Base-by-base conservation (phyloP, 2,329 filamentous ascomycete genomes). In the Fragosphaeria purpurea region DNA sequence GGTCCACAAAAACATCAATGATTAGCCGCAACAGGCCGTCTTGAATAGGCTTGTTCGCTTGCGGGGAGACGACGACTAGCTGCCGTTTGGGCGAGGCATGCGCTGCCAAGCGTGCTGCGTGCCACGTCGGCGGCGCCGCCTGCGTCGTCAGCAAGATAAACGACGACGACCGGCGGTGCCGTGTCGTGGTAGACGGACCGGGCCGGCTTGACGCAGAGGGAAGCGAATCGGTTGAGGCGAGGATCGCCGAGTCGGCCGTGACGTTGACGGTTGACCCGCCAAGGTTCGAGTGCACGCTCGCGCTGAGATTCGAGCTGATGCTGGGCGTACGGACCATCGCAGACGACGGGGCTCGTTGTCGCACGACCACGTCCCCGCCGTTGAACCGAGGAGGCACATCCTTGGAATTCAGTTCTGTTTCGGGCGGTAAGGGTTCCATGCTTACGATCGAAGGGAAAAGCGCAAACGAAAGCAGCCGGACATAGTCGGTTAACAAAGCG, bases 371-470 rank as follows among this genome's bases (percentile, higher is more conserved):
- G 65, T 91, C 88, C 43, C 84, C 82, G 1, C 88, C 88, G 57
- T 93, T 88, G 57, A 95, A 95, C 0, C 82, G 91, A 51, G 95
- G 75, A 1, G 81, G 79, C 9, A 86, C 86, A 57, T 90, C 85
- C 58, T 85, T 79, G 12, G 88, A 90, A 59, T 88, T 82, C n/a
- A 97, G 70, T 64, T 98, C 93, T 0, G 83, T 86, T 59, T 93
- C 86, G 0, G 93, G 83, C 50, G 80, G 85, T 40, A 96, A 83
- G 30, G 83, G 77, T 65, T 96, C 88, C 10, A 87, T 83, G 58
- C 88, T 91, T 32, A 95, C 89, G 46, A 96, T 78, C 13, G 93
- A 80, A 2, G 93, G 90, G 62, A 93, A 98, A 3, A 97, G 71
- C 10, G 88, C 83, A 38, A 81, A 79, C 1, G 96, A 73, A 4